Evolutionary conservation across 2,329 filamentous ascomycete species (phyloP), one percentile per base, ranked within the genome.

Genomic region (Calcarisporium arbuscula): DNA sequence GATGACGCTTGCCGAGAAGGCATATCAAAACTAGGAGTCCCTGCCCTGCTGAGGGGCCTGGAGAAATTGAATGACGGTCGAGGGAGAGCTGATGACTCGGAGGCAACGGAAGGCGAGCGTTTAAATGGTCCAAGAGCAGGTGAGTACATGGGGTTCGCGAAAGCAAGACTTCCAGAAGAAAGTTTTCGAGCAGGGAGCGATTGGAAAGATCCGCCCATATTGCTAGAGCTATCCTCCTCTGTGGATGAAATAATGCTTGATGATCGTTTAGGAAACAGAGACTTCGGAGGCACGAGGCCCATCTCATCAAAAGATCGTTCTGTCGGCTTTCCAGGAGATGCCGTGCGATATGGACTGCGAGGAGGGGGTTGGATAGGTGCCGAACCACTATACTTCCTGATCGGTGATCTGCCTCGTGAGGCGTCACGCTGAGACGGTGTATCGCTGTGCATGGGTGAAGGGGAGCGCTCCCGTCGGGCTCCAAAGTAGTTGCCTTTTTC

Each of bases 61-160:
- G 92, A 96, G 57, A 96, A 96, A 60, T 98, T 96, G 62, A 94
- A 90, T 0, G 84, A 78, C 1, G 87, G 84, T 12, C 82, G 75
- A 10, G 81, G 77, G 22, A 88, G 52, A 8, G 72, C 71, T 3
- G 88, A 94, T 32, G 77, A 75, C 42, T 95, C 86, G 2, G 90
- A 96, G 41, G 80, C 80, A 23, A 86, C 72, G 0, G 92, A 96
- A 3, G 88, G 87, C 1, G 89, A 94, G 50, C 88, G 75, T 39
- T 79, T 75, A 48, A 81, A 74, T 19, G 77, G 68, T 12, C 74
- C 69, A 38, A 73, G 60, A 33, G 68, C 72, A 3, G 82, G 80
- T 17, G 83, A 82, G 67, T 30, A 56, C 51, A 44, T 47, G 19
- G 57, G 50, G n/a, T 51, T 57, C 6, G 56, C 67, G 19, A 70